Conservation (phyloP, 1,284 basidiomycete genomes). For the Coniferiporia sulphurascens region DNA sequence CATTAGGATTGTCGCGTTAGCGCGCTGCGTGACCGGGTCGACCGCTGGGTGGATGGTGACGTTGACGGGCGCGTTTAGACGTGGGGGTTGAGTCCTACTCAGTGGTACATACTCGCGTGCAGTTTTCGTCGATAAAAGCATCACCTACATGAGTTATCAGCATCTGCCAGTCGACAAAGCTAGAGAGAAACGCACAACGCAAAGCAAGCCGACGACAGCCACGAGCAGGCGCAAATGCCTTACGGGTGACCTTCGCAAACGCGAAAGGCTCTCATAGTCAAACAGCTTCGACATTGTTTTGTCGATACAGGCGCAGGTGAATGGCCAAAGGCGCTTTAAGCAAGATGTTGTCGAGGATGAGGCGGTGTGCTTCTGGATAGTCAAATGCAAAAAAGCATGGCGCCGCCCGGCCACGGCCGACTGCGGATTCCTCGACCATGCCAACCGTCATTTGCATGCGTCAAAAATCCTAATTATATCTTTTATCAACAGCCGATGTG, state of each 20-base stretch:
- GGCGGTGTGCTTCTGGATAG: no score
- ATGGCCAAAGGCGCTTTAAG: background rate
- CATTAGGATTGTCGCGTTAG: conserved; percentile 42
- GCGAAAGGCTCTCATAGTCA: background rate
- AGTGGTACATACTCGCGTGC: background rate
- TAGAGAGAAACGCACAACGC: background rate
- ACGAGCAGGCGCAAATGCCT: background rate
- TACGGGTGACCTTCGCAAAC: background rate
- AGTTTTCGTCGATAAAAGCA: background rate
- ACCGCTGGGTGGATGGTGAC: background rate
- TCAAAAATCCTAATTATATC: no score
- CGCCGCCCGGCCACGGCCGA: no score
- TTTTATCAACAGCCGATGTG: no score
- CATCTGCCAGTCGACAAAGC: background rate
- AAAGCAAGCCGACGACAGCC: background rate
- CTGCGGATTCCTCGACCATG: no score
- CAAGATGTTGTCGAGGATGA: background rate
- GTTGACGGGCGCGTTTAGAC: background rate
- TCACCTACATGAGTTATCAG: background rate
- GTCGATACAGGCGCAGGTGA: no score
- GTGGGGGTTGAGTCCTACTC: background rate
- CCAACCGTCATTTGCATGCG: no score
- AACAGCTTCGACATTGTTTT: background rate
- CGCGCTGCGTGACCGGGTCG: conserved; percentile 18
- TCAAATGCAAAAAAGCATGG: no score